Percentiles rank a stretch among this genome's conserved stretches.
Evolutionary conservation across 2,329 filamentous ascomycete genomes (phyloP).

Genomic region (Seiridium cupressi): DNA sequence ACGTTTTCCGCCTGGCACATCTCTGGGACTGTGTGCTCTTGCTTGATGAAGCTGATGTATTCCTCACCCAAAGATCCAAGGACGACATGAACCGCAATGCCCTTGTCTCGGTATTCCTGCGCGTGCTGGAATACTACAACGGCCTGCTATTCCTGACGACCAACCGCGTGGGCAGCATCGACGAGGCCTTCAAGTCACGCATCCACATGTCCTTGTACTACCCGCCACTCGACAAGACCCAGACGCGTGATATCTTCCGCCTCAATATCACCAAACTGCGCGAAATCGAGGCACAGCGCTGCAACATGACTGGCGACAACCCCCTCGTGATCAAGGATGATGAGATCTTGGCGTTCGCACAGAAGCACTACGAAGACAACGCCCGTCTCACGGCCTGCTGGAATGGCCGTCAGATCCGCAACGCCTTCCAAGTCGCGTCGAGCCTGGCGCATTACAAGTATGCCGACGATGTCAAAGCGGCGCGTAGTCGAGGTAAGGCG

Average conservation of each 20-base stretch:
- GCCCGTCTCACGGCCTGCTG: constrained; percentile 22
- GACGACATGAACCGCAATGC: constrained; percentile 32
- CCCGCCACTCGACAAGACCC: constrained; percentile 33
- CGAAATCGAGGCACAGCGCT: not conserved
- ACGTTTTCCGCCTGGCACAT: constrained; percentile 40
- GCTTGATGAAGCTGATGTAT: constrained; percentile 27
- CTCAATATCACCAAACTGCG: constrained; percentile 29
- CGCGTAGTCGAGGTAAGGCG: constrained; percentile 29
- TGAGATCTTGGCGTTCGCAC: not conserved
- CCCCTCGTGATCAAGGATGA: not conserved
- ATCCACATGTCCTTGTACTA: constrained; percentile 37
- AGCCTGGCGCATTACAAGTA: constrained; percentile 36
- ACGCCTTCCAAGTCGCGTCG: constrained; percentile 31
- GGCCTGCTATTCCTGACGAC: constrained; percentile 40
- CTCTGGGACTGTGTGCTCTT: constrained; percentile 26
- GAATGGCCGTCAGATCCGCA: constrained; percentile 32
- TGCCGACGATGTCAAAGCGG: constrained; percentile 24
- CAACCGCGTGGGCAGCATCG: constrained; percentile 40
- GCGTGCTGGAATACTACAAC: constrained; percentile 28
- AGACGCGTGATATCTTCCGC: constrained; percentile 39
- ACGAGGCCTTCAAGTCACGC: constrained; percentile 41
- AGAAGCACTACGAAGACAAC: constrained; percentile 23
- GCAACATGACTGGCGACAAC: not conserved
- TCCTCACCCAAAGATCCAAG: constrained; percentile 25
- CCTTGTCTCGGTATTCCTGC: constrained; percentile 35